Conservation (phyloP, 345 rosid genomes). For the Sonneratia caseolaris region DNA sequence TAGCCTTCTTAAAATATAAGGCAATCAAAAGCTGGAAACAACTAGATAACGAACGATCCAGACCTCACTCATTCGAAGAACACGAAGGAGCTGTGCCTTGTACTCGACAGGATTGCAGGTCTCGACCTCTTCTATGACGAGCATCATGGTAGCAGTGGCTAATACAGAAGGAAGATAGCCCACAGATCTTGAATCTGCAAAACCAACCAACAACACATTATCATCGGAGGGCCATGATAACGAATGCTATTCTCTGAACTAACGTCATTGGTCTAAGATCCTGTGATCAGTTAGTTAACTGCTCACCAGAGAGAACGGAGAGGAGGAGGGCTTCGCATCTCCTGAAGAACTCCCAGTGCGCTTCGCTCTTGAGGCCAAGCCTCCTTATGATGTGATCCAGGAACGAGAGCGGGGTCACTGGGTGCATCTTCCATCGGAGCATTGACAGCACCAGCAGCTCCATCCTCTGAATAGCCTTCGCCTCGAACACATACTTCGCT, state of each 20-base stretch:
- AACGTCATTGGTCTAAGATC: neutral
- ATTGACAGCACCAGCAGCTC: conserved; percentile 84
- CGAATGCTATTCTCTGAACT: too few relatives aligned
- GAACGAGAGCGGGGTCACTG: conserved; percentile 72
- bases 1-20: too few relatives aligned
- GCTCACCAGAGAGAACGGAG: conserved; percentile 54
- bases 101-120: conserved; percentile 34
- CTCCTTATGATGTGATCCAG: conserved; percentile 63
- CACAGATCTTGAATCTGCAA: conserved; percentile 61
- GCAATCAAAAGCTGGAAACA: neutral
- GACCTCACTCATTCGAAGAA: conserved; percentile 55
- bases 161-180: conserved; percentile 61
- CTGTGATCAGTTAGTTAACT: neutral
- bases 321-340: conserved; percentile 59
- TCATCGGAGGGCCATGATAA: too few relatives aligned
- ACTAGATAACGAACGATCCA: neutral
- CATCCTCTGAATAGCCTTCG: conserved; percentile 87
- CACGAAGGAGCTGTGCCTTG: conserved; percentile 45
- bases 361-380: conserved; percentile 48
- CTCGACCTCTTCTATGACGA: conserved; percentile 49
- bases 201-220: neutral
- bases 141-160: conserved; percentile 85
- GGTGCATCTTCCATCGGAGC: conserved; percentile 89
- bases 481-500: conserved; percentile 59
- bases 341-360: conserved; percentile 55